Evolutionary conservation across 805 yeast species (phyloP).

Genomic region (Saccharomycopsis fibuligera): DNA sequence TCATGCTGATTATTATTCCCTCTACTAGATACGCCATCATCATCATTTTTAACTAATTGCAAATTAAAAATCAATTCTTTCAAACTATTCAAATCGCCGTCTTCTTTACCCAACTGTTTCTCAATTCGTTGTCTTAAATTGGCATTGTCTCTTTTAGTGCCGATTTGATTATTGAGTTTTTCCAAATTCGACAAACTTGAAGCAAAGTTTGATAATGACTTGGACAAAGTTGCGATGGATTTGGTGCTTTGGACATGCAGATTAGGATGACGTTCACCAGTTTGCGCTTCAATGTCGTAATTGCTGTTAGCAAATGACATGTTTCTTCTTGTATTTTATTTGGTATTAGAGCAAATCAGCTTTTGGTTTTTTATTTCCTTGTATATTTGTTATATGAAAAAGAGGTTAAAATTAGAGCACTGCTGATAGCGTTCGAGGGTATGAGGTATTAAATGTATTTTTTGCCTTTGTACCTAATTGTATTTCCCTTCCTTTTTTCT

Average conservation of each 20-base stretch:
- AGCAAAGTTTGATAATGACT: constrained; percentile 36
- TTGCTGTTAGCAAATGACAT: constrained; percentile 20
- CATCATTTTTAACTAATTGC: constrained; percentile 11
- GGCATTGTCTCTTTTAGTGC: constrained; percentile 43
- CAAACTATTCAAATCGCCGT: constrained; percentile 25
- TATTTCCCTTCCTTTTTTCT: too few species aligned
- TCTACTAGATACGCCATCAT: constrained; percentile 21
- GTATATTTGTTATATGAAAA: too few species aligned
- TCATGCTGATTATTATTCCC: constrained; percentile 17
- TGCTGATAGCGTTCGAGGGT: too few species aligned
- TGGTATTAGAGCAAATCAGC: too few species aligned
- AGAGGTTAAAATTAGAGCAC: too few species aligned
- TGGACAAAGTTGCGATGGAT: constrained; percentile 26
- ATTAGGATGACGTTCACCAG: neutral
- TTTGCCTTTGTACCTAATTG: too few species aligned
- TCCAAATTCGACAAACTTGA: constrained; percentile 45
- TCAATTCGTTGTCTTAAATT: constrained; percentile 32
- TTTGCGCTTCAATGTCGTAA: constrained; percentile 28
- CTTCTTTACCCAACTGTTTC: constrained; percentile 21
- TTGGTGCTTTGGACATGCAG: neutral
- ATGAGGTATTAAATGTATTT: too few species aligned
- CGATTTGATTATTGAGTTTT: constrained; percentile 42
- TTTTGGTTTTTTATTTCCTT: neutral
- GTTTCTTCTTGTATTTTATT: too few species aligned
- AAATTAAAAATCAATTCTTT: constrained; percentile 20